Conservation (phyloP, 2,329 filamentous ascomycete species). For the Trichoderma cornu-damae region DNA sequence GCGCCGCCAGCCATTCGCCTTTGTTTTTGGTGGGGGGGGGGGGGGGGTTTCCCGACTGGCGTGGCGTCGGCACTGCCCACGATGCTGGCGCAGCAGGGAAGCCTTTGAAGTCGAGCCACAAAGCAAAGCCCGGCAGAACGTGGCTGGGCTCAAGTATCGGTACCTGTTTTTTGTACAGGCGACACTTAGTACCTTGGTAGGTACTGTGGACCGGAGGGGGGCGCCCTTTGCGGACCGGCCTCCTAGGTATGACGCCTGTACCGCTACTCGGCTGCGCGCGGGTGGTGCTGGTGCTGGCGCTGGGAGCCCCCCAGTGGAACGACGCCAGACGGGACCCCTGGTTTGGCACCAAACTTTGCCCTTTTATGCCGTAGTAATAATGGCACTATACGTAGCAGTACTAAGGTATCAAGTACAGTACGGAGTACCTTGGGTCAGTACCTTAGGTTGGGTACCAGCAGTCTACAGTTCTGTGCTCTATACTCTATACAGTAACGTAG, state of each 20-base stretch:
- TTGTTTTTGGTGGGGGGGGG: too few species aligned
- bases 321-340: constrained; percentile 7
- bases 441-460: too few species aligned
- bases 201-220: too few species aligned
- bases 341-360: too few species aligned
- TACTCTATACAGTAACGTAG: too few species aligned
- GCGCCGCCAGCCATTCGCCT: neutral
- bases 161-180: neutral
- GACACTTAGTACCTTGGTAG: too few species aligned
- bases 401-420: too few species aligned
- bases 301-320: constrained; percentile 7
- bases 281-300: constrained; percentile 5
- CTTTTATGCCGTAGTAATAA: too few species aligned
- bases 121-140: neutral
- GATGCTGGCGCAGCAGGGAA: constrained; percentile 1
- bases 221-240: neutral
- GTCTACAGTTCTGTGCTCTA: too few species aligned
- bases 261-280: neutral
- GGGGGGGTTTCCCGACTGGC: too few species aligned
- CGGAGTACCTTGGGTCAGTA: too few species aligned
- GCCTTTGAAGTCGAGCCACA: constrained; percentile 1
- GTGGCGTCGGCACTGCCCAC: constrained; percentile 7
- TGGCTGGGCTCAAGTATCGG: constrained; percentile 1
- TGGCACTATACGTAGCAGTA: too few species aligned
- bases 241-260: neutral